Conservation (phyloP, 257 asterid genomes). For the Solanum rostratum region DNA sequence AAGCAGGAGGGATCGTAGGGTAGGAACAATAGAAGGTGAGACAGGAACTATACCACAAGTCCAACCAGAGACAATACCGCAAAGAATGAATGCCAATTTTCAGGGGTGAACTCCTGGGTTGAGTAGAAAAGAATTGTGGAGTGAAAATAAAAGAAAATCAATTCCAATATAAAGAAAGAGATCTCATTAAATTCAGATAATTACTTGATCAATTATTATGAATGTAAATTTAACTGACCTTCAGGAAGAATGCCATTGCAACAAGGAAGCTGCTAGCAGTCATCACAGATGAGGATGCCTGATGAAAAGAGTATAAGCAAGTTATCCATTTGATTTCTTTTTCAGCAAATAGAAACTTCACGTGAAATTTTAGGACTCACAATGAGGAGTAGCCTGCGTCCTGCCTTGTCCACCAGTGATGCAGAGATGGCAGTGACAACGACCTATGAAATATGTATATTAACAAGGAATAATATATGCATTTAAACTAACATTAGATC, state of each 20-base stretch:
- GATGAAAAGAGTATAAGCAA: slow-evolving; percentile 3
- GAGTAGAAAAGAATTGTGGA: neutral
- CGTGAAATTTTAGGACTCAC: slow-evolving; percentile 22
- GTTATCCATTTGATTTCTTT: neutral
- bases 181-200: neutral
- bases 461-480: neutral
- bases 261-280: slow-evolving; percentile 58
- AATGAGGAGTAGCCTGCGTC: slow-evolving; percentile 77
- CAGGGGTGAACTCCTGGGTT: slow-evolving; percentile 45
- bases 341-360: neutral
- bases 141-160: neutral
- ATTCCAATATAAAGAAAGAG: neutral
- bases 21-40: neutral
- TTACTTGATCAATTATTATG: neutral
- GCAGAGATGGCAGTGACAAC: slow-evolving; percentile 60
- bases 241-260: slow-evolving; percentile 53
- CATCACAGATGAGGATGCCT: slow-evolving; percentile 60
- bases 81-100: slow-evolving; percentile 23
- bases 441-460: slow-evolving; percentile 24
- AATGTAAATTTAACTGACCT: slow-evolving; percentile 23
- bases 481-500: neutral
- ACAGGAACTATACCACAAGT: slow-evolving; percentile 46
- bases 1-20: neutral
- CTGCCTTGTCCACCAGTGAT: slow-evolving; percentile 60
- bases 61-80: slow-evolving; percentile 48